phyloP scores from a whole-genome alignment of 208 protist genomes.

The Novymonas esmeraldas region DNA sequence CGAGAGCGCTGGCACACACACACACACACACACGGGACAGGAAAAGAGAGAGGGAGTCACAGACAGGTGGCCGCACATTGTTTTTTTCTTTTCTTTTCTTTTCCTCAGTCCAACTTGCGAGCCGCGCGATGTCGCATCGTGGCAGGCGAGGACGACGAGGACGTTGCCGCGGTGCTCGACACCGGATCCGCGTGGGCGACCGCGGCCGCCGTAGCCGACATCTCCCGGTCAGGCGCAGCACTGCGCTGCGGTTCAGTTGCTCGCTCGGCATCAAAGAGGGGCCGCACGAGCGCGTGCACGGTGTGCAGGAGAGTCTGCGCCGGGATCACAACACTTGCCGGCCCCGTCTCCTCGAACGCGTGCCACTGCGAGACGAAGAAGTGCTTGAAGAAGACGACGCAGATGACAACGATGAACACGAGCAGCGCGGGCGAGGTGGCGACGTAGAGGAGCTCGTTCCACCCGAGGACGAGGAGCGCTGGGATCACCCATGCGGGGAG shows the following conservation, averaged over 20 bases:
- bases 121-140: constrained; percentile 29
- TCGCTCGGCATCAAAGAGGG: constrained; percentile 1
- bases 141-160: constrained; percentile 6
- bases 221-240: not conserved
- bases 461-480: constrained; percentile 69
- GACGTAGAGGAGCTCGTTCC: constrained; percentile 87
- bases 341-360: constrained; percentile 76
- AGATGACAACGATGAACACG: constrained; percentile 46
- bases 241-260: not conserved
- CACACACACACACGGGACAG: not conserved
- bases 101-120: constrained; percentile 30
- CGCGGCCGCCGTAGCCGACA: not conserved
- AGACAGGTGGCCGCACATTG: too few species aligned
- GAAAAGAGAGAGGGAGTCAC: not conserved
- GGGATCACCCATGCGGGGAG: constrained; percentile 82
- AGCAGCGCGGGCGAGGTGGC: constrained; percentile 72
- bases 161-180: not conserved
- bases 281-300: constrained; percentile 20
- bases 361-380: constrained; percentile 73
- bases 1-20: too few species aligned
- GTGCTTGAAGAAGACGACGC: constrained; percentile 66
- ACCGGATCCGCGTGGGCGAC: constrained; percentile 12
- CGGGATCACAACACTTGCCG: constrained; percentile 57
- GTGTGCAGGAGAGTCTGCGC: constrained; percentile 26
- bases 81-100: too few species aligned